phyloP scores from a whole-genome alignment of 2,329 filamentous ascomycete genomes.

The Coniella vitis region DNA sequence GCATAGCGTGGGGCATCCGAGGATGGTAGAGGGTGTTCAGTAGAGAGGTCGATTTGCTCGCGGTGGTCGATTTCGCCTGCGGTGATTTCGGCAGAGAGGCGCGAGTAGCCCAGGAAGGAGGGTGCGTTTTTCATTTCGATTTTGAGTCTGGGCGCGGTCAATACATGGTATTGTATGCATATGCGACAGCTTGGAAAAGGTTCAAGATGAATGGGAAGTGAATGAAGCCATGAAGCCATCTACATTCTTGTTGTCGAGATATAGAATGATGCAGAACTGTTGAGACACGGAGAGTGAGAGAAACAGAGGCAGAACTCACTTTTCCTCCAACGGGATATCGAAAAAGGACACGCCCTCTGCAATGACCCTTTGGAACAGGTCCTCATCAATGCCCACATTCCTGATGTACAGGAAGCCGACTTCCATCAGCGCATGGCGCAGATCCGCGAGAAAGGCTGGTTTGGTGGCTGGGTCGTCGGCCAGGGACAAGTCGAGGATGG shows the following conservation, averaged over 20 bases:
- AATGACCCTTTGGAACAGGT: slow-evolving; percentile 60
- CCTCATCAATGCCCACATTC: slow-evolving; percentile 66
- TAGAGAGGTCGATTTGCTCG: slow-evolving; percentile 82
- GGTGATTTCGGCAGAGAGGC: slow-evolving; percentile 62
- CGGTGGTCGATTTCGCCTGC: slow-evolving; percentile 70
- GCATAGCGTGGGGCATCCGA: slow-evolving; percentile 61
- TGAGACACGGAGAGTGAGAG: not conserved
- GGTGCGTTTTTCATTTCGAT: slow-evolving; percentile 69
- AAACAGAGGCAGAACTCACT: slow-evolving; percentile 38
- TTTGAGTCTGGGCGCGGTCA: slow-evolving; percentile 38
- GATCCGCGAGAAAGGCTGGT: slow-evolving; percentile 60
- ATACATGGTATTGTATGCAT: too few relatives aligned
- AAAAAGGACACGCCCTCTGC: slow-evolving; percentile 67
- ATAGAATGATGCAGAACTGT: too few relatives aligned
- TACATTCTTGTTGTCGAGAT: too few relatives aligned
- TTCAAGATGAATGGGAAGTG: too few relatives aligned
- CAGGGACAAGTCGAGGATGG: slow-evolving; percentile 67
- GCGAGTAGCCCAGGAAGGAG: slow-evolving; percentile 65
- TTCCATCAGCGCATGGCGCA: slow-evolving; percentile 71
- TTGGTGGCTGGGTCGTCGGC: slow-evolving; percentile 61
- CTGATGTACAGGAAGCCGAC: slow-evolving; percentile 85
- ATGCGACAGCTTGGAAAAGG: too few relatives aligned
- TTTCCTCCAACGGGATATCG: slow-evolving; percentile 67
- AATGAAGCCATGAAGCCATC: too few relatives aligned
- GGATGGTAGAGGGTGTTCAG: slow-evolving; percentile 61